Evolutionary conservation across 192 early-diverging fungal genomes (phyloP).

Genomic region (Coemansia sp.): DNA sequence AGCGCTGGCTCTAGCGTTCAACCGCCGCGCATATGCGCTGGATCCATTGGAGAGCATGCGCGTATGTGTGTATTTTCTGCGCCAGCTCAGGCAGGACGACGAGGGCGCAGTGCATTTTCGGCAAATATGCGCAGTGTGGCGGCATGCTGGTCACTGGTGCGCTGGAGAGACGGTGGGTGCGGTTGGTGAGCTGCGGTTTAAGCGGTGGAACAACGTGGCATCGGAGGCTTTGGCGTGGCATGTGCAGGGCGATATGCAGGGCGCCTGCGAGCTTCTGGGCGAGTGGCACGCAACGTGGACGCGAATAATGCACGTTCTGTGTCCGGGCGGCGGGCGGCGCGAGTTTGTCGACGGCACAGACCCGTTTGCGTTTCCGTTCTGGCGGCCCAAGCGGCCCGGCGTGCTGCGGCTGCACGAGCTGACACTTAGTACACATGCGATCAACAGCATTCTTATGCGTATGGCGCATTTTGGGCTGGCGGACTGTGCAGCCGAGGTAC

Average conservation of each 20-base stretch:
- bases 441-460: conserved; percentile 12
- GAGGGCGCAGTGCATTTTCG: not conserved
- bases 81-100: conserved; percentile 5
- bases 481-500: conserved; percentile 15
- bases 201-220: conserved; percentile 49
- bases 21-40: conserved; percentile 28
- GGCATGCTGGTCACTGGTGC: conserved; percentile 22
- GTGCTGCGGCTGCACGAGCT: conserved; percentile 35
- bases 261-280: conserved; percentile 21
- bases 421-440: conserved; percentile 33
- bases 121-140: conserved; percentile 24
- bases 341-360: conserved; percentile 17
- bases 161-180: not conserved
- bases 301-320: conserved; percentile 26
- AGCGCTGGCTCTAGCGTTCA: conserved; percentile 44
- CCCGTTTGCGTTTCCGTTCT: conserved; percentile 25
- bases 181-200: conserved; percentile 35
- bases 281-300: conserved; percentile 43
- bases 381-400: conserved; percentile 35
- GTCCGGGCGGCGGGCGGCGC: conserved; percentile 24
- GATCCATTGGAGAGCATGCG: conserved; percentile 36
- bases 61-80: conserved; percentile 35
- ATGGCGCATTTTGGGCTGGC: conserved; percentile 16
- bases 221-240: conserved; percentile 21
- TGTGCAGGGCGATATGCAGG: conserved; percentile 1